phyloP scores from a whole-genome alignment of 495 filamentous ascomycete species.

The Neurospora sp. region DNA sequence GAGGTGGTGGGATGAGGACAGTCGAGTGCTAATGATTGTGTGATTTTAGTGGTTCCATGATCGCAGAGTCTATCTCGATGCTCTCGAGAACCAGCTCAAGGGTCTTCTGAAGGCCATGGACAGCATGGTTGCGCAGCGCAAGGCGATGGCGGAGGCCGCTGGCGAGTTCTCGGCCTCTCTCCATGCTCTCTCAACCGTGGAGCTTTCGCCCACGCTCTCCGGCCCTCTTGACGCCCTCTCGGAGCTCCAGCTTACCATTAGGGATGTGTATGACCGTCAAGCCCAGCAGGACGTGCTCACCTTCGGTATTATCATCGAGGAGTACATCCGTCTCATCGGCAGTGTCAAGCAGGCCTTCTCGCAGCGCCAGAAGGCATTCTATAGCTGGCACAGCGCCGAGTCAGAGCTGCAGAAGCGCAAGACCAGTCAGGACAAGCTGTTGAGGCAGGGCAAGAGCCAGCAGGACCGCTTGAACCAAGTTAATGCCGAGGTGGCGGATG shows the following conservation, averaged over 20 bases:
- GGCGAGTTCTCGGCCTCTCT: constrained; percentile 86
- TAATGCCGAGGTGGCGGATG: constrained; percentile 83
- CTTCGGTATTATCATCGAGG: constrained; percentile 92
- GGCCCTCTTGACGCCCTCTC: constrained; percentile 81
- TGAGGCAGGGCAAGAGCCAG: constrained; percentile 86
- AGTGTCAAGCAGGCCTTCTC: constrained; percentile 84
- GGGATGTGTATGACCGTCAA: constrained; percentile 91
- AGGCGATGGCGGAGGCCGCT: constrained; percentile 84
- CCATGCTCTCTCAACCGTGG: constrained; percentile 80
- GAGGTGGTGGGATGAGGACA: neutral
- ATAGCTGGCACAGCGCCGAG: constrained; percentile 85
- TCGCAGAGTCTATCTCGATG: constrained; percentile 85
- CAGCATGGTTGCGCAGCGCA: constrained; percentile 79
- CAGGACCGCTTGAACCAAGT: constrained; percentile 90
- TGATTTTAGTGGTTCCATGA: constrained; percentile 85
- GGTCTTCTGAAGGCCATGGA: constrained; percentile 89
- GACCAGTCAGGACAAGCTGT: constrained; percentile 77
- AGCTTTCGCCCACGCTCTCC: constrained; percentile 80
- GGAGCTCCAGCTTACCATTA: constrained; percentile 84
- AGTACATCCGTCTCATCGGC: constrained; percentile 93
- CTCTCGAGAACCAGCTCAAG: constrained; percentile 89
- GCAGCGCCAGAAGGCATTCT: constrained; percentile 90
- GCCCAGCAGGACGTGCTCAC: constrained; percentile 96
- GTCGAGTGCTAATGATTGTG: neutral
- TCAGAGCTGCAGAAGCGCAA: constrained; percentile 80